Evolutionary conservation across 345 rosid genomes (phyloP), one percentile per base, ranked within the genome.

Genomic region (Citrus maxima): DNA sequence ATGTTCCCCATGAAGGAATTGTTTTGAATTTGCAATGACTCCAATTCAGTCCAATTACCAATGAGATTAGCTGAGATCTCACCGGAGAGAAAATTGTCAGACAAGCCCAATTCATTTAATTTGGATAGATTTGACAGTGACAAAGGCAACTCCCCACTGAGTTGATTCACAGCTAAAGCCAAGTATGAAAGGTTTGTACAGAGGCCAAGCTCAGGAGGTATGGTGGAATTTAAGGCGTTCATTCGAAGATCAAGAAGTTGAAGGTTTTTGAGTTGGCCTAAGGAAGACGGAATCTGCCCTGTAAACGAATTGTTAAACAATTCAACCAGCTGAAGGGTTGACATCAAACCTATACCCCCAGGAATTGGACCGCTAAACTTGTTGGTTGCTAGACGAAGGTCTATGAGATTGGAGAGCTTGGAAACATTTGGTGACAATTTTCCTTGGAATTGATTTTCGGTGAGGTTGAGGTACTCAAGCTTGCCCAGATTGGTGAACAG

Each of bases 131-230:
- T 83, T 62, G 90, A 88, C 78, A 92, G 81, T 18, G 93, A 90
- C 67, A 59, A 22, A 34, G 92, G 93, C 74, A 92, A 55, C 4
- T 72, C 80, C 69, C 93, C 96, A 14, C 73, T 84, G 46, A 92
- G 82, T n/a, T 74, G 60, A 77, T 92, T 92, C 72, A 0, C 56
- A 19, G 91, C 93, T 58, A 92, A 75, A 37, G 90, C 93, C 80
- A 92, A 64, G 75, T n/a, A 86, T 10, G 87, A 82, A 72, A 92
- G 91, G 67, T 88, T 85, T 12, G 82, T 73, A 69, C 93, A 90
- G 21, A 81, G 75, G 16, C 97, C 87, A 62, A 92, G 83, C 80
- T 90, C 89, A 13, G 85, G 28, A 67, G 94, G 96, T 60, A 92
- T 80, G 2, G 90, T 73, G 1, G 87, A 88, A 68, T 90, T 88